Percentiles rank a stretch among this genome's conserved stretches.
Evolutionary conservation across 352 stramenopile species (phyloP).

Genomic region (Globisporangium orthogonon): DNA sequence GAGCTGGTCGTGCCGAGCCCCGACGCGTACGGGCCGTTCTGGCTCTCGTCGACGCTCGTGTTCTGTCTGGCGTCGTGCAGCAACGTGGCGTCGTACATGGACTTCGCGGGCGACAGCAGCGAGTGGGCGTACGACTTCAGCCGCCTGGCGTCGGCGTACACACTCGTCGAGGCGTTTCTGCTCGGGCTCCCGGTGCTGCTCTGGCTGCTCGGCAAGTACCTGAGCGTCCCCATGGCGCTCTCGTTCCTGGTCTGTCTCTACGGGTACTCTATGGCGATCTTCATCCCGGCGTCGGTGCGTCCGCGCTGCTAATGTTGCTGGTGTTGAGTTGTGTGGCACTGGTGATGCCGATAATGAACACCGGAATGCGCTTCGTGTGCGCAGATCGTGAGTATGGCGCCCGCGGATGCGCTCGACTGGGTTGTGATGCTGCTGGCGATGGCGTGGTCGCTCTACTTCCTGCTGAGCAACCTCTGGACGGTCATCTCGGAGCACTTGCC

Average conservation of each 20-base stretch:
- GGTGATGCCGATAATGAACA: no score
- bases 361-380: not conserved
- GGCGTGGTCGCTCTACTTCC: conserved; percentile 82
- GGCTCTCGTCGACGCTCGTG: conserved; percentile 82
- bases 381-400: conserved; percentile 74
- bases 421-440: conserved; percentile 74
- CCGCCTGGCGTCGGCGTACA: conserved; percentile 67
- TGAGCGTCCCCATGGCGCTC: conserved; percentile 63
- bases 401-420: conserved; percentile 73
- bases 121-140: conserved; percentile 85
- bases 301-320: conserved; percentile 1
- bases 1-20: conserved; percentile 53
- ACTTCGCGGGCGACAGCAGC: conserved; percentile 48
- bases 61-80: conserved; percentile 82
- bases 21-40: conserved; percentile 80
- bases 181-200: conserved; percentile 64
- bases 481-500: conserved; percentile 72
- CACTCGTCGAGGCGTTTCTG: conserved; percentile 72
- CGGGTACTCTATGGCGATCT: conserved; percentile 78
- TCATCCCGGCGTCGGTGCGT: conserved; percentile 73
- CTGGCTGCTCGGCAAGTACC: conserved; percentile 79
- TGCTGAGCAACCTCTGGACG: conserved; percentile 73
- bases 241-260: conserved; percentile 84
- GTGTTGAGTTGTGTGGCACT: not conserved
- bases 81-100: conserved; percentile 79